phyloP scores from a whole-genome alignment of 2,329 filamentous ascomycete genomes.

The Thelonectria blattea region DNA sequence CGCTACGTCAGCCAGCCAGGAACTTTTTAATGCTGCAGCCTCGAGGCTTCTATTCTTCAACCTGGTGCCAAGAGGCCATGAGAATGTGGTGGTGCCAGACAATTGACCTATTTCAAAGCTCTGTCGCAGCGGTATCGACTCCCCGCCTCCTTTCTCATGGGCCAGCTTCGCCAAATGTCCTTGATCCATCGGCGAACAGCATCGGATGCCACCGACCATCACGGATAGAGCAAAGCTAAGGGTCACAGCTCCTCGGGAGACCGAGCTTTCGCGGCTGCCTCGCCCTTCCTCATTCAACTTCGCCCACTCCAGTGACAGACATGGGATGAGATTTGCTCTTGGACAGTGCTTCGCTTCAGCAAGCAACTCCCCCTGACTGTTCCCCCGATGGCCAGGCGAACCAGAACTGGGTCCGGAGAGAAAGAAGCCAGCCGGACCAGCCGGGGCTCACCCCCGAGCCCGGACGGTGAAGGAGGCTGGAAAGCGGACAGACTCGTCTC shows the following conservation, averaged over 20 bases:
- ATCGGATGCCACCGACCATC: conserved; percentile 2
- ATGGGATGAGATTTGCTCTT: conserved; percentile 18
- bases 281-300: conserved; percentile 2
- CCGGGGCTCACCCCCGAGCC: conserved; percentile 22
- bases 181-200: background rate
- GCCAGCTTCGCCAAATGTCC: conserved; percentile 6
- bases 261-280: conserved; percentile 5
- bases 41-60: conserved; percentile 34
- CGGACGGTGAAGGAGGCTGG: conserved; percentile 32
- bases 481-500: conserved; percentile 30
- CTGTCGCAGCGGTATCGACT: conserved; percentile 5
- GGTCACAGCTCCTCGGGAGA: conserved; percentile 1
- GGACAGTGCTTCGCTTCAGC: conserved; percentile 13
- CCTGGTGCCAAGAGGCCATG: conserved; percentile 26
- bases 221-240: conserved; percentile 2
- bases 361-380: conserved; percentile 15
- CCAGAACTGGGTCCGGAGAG: conserved; percentile 16
- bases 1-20: conserved; percentile 34
- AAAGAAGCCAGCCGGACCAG: conserved; percentile 16
- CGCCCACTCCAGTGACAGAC: background rate
- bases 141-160: conserved; percentile 8
- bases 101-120: conserved; percentile 10
- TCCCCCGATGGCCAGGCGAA: conserved; percentile 8
- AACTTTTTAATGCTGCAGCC: conserved; percentile 36
- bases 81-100: conserved; percentile 5